Base-by-base conservation (phyloP, 331 rosid genomes). In the Quercus tomentella region DNA sequence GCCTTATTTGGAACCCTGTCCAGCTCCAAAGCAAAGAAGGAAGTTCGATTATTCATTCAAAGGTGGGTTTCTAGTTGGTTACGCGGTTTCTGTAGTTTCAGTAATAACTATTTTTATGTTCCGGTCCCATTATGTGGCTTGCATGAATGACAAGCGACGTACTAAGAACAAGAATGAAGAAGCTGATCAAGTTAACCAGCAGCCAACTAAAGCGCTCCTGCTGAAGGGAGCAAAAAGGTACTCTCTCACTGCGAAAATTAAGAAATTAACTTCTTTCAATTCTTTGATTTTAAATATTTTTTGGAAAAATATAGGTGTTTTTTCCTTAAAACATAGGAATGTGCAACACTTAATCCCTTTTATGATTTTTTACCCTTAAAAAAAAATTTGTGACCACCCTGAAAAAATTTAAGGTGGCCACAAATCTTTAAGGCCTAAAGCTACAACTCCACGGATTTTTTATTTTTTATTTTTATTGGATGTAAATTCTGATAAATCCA, bases 151-250 rank as follows among this genome's bases (percentile, higher is more conserved):
- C 20, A 75, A 70, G 51, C 75, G 7, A 57, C 35, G 68, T 6
- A 76, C 33, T 28, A 77, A 65, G 20, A 76, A 77, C 26, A 0
- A 41, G 49, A 41, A 41, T 1, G 8, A 6, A 6, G 22, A 55
- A 18, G 20, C 80, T 6, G 25, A 25, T 23, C 28, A 67, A 18
- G 55, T 41, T 15, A 74, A 49, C 58, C 71, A 82, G 7, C 22
- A 55, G 76, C 65, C 73, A 21, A 62, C 82, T 52, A 41, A 30
- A 56, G 66, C 31, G 18, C n/a, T 74, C 62, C 70, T 33, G 35
- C 73, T 73, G 15, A 79, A 58, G 63, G 62, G 52, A 57, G 23
- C 57, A 74, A 80, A 76, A 76, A 86, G 89, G 89, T 86, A 21
- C 31, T 73, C 77, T 18, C 57, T 60, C 77, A 20, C 69, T 20